phyloP scores from a whole-genome alignment of 2,329 filamentous ascomycete species.

The Ceratocystis ficicola region DNA sequence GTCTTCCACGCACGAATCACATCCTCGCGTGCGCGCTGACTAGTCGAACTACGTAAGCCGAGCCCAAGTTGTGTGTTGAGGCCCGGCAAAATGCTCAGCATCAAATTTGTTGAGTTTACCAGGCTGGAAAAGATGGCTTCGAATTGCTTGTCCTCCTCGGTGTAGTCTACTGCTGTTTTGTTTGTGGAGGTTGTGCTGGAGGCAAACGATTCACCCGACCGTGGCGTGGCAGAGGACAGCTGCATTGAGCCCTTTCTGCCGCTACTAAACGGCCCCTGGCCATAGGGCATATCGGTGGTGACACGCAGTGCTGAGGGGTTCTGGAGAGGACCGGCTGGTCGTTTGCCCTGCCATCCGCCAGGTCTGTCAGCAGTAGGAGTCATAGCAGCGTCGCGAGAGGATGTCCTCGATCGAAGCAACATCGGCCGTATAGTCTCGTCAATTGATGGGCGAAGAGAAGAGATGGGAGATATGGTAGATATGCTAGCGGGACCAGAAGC shows the following conservation, averaged over 20 bases:
- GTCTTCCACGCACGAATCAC: slow-evolving; percentile 54
- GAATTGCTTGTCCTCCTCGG: slow-evolving; percentile 68
- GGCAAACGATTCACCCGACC: slow-evolving; percentile 69
- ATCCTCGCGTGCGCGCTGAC: slow-evolving; percentile 43
- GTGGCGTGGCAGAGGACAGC: slow-evolving; percentile 54
- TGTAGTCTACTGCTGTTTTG: slow-evolving; percentile 47
- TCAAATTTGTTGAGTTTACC: slow-evolving; percentile 59
- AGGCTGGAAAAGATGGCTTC: slow-evolving; percentile 71
- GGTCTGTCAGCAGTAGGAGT: slow-evolving; percentile 43
- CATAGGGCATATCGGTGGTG: slow-evolving; percentile 41
- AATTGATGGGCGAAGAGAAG: slow-evolving; percentile 22
- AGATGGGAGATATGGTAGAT: slow-evolving; percentile 18
- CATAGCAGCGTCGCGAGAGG: slow-evolving; percentile 39
- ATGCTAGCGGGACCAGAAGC: neutral
- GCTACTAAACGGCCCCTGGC: slow-evolving; percentile 32
- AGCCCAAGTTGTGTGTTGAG: slow-evolving; percentile 55
- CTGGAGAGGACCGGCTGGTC: slow-evolving; percentile 32
- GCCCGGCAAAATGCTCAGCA: slow-evolving; percentile 57
- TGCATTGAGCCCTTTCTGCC: slow-evolving; percentile 37
- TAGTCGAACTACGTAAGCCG: slow-evolving; percentile 51
- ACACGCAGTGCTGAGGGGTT: slow-evolving; percentile 45
- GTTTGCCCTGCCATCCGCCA: slow-evolving; percentile 29
- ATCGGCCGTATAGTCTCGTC: slow-evolving; percentile 39
- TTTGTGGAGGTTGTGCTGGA: slow-evolving; percentile 39
- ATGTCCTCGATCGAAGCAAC: slow-evolving; percentile 9